Percentiles rank a stretch among this genome's conserved stretches.
Evolutionary conservation across 78 protist genomes (phyloP).

Genomic region (Trichosphaerium sp.): DNA sequence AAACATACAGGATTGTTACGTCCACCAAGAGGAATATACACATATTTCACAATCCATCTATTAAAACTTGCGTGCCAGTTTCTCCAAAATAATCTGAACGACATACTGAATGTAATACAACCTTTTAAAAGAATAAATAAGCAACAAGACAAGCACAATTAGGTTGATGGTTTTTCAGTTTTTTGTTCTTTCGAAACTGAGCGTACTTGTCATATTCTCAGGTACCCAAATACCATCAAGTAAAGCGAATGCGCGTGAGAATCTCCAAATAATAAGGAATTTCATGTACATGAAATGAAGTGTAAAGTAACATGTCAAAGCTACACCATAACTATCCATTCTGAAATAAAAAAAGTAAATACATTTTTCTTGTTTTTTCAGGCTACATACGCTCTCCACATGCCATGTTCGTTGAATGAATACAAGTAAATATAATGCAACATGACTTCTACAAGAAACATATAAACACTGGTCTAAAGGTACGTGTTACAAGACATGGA

Average conservation of each 20-base stretch:
- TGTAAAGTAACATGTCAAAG: neutral
- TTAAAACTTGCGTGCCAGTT: slow-evolving; percentile 74
- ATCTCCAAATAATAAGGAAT: slow-evolving; percentile 69
- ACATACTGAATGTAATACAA: slow-evolving; percentile 57
- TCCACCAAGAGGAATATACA: slow-evolving; percentile 81
- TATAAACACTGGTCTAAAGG: slow-evolving; percentile 8
- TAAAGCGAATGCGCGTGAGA: slow-evolving; percentile 47
- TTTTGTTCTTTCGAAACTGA: too few species aligned
- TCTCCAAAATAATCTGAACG: slow-evolving; percentile 68
- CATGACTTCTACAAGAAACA: neutral
- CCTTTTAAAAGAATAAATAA: too few species aligned
- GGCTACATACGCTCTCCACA: neutral
- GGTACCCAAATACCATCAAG: slow-evolving; percentile 70
- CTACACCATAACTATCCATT: neutral
- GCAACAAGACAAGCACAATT: too few species aligned
- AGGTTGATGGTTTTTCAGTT: too few species aligned
- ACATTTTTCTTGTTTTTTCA: neutral
- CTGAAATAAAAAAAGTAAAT: neutral
- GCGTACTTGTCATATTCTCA: slow-evolving; percentile 74
- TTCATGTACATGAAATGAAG: slow-evolving; percentile 62
- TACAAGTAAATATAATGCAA: neutral
- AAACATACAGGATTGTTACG: neutral
- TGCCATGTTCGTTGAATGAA: neutral
- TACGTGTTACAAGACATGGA: slow-evolving; percentile 21
- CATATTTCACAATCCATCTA: slow-evolving; percentile 67